Percentiles rank a stretch among this genome's conserved stretches.
Evolutionary conservation across 306 rosid genomes (phyloP).

Genomic region (Cajanus cajan): DNA sequence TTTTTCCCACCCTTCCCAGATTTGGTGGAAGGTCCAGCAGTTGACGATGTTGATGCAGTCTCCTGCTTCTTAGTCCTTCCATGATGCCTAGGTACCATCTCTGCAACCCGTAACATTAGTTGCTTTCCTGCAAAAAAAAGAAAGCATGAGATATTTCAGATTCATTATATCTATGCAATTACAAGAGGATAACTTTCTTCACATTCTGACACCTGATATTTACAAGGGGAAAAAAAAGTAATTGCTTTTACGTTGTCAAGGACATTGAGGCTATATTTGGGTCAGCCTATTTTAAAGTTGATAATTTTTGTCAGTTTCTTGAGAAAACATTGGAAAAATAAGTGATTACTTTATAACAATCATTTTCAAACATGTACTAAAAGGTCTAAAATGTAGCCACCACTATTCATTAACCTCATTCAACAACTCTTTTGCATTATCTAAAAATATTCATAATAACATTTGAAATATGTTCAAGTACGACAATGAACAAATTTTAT

Average conservation of each 20-base stretch:
- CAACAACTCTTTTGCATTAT: background rate
- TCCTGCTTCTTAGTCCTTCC: constrained; percentile 89
- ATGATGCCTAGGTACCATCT: constrained; percentile 85
- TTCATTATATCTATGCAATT: background rate
- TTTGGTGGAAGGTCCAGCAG: constrained; percentile 71
- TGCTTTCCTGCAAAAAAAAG: constrained; percentile 61
- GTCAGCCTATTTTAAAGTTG: background rate
- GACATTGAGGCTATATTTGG: background rate
- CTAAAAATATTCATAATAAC: background rate
- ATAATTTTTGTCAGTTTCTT: background rate
- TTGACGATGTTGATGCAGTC: constrained; percentile 50
- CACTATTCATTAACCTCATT: background rate
- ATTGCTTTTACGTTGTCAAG: background rate
- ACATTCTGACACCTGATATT: background rate
- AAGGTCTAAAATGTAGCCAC: background rate
- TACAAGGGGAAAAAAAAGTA: background rate
- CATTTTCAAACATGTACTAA: background rate
- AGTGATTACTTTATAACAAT: background rate
- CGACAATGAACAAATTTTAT: background rate
- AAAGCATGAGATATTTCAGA: background rate
- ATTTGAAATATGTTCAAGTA: too few species aligned
- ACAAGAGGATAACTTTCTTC: background rate
- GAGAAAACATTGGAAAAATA: background rate
- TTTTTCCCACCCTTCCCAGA: constrained; percentile 78
- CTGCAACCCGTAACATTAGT: constrained; percentile 66